Evolutionary conservation across 352 stramenopile species (phyloP).

Genomic region (Phytophthora agathidicida): DNA sequence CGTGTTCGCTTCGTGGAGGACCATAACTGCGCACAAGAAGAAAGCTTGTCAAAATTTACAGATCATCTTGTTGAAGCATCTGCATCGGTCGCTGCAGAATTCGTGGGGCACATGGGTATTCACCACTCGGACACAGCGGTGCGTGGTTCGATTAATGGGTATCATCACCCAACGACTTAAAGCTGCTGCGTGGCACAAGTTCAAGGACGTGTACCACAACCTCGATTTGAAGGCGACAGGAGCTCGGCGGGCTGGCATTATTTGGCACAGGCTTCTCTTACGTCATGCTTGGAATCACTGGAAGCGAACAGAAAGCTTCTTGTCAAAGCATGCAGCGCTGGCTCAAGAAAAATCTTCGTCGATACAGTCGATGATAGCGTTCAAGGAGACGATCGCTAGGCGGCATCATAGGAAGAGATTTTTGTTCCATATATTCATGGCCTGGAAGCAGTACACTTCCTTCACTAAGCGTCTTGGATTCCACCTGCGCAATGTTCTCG

Average conservation of each 20-base stretch:
- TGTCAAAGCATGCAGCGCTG: slow-evolving; percentile 2
- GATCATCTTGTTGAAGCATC: slow-evolving; percentile 1
- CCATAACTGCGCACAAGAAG: slow-evolving; percentile 6
- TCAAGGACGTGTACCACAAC: slow-evolving; percentile 7
- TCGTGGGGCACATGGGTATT: slow-evolving; percentile 6
- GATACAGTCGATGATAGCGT: slow-evolving; percentile 10
- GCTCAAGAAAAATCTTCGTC: not conserved
- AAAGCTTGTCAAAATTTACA: slow-evolving; percentile 9
- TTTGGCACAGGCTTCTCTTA: slow-evolving; percentile 22
- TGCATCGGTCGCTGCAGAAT: slow-evolving; percentile 3
- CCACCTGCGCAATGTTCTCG: slow-evolving; percentile 3
- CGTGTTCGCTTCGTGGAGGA: slow-evolving; percentile 24
- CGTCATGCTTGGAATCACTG: slow-evolving; percentile 26
- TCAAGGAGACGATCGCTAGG: slow-evolving; percentile 16
- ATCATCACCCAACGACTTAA: slow-evolving; percentile 5
- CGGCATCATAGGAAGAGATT: slow-evolving; percentile 8
- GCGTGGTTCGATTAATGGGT: not conserved
- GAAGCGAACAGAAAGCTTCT: slow-evolving; percentile 15
- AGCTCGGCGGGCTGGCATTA: slow-evolving; percentile 7
- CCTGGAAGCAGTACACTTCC: slow-evolving; percentile 10
- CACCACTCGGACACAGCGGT: not conserved
- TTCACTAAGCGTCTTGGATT: slow-evolving; percentile 1
- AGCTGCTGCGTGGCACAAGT: slow-evolving; percentile 18
- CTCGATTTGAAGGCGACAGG: slow-evolving; percentile 1
- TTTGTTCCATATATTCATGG: not conserved